Percentiles rank a stretch among this genome's conserved stretches.
Conservation (phyloP, 352 stramenopile species). For the Plasmopara halstedii region DNA sequence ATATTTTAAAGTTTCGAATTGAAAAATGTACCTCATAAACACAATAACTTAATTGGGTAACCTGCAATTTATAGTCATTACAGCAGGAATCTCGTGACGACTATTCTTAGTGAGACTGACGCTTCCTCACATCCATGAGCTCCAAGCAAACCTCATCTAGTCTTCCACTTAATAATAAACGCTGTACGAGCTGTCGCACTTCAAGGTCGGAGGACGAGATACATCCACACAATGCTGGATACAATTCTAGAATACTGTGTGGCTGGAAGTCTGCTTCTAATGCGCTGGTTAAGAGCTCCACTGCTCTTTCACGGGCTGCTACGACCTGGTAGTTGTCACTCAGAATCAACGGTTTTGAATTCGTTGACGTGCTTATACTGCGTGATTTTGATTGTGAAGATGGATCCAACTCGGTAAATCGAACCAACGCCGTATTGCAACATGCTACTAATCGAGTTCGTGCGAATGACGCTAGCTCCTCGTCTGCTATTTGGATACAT, state of each 20-base stretch:
- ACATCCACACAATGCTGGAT: constrained; percentile 63
- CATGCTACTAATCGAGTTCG: constrained; percentile 52
- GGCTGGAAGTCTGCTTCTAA: constrained; percentile 46
- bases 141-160: constrained; percentile 50
- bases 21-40: no score
- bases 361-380: constrained; percentile 1
- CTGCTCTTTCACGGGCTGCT: constrained; percentile 48
- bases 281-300: constrained; percentile 55
- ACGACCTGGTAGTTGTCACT: constrained; percentile 10
- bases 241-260: constrained; percentile 63
- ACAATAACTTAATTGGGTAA: no score
- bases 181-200: constrained; percentile 62
- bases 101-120: no score
- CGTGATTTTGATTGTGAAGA: neutral
- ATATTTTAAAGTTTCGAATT: no score
- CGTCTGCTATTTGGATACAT: constrained; percentile 52
- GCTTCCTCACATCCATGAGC: constrained; percentile 37
- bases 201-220: constrained; percentile 61
- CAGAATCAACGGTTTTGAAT: constrained; percentile 1
- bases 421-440: constrained; percentile 40
- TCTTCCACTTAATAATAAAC: constrained; percentile 43
- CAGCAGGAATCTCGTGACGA: no score
- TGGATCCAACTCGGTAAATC: constrained; percentile 40
- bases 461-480: constrained; percentile 35
- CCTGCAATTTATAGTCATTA: no score